Evolutionary conservation across 2,329 filamentous ascomycete genomes (phyloP), one percentile per base, ranked within the genome.

Genomic region (Aspergillus transmontanensis): DNA sequence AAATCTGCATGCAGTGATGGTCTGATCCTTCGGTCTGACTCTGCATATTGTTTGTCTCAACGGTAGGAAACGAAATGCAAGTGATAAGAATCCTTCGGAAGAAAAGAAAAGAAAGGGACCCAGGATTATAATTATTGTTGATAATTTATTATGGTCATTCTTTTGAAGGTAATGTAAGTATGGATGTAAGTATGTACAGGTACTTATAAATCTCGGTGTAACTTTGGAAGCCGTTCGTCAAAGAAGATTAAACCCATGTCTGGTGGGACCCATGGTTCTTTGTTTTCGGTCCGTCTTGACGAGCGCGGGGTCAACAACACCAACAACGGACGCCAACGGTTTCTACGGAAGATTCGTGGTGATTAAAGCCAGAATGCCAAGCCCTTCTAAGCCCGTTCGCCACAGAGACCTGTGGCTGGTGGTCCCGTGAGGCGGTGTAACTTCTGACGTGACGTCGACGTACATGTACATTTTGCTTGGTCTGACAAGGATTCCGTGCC

Each of bases 231-330:
- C 5, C 39, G n/a, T 23, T 21, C 21, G 50, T 32, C n/a, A 54
- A 59, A 59, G 56, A 56, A 59, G 50, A 57, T 63, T 59, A 63
- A 60, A 63, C 57, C 57, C 61, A 56, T 63, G 61, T 63, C 51
- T 32, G 50, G 50, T 45, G 26, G 50, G 63, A 63, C 54, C 60
- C 60, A 60, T 64, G 63, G 60, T 63, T 64, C 60, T 60, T 57
- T 57, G 32, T 30, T 64, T 34, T 61, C 60, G 63, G 63, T 32
- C 51, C 57, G 50, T 53, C 54, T 41, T 23, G 51, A 57, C 51
- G 51, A 57, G 57, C 39, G 48, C 21, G 46, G 58, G 58, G 58
- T 26, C n/a, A 39, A 23, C 26, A 23, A 26, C 23, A 34, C 32
- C 12, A 34, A 4, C 34, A 36, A 36, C 34, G 34, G 34, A 36